Evolutionary conservation across 2,329 filamentous ascomycete species (phyloP).

Genomic region (Paraconiothyrium sp.): DNA sequence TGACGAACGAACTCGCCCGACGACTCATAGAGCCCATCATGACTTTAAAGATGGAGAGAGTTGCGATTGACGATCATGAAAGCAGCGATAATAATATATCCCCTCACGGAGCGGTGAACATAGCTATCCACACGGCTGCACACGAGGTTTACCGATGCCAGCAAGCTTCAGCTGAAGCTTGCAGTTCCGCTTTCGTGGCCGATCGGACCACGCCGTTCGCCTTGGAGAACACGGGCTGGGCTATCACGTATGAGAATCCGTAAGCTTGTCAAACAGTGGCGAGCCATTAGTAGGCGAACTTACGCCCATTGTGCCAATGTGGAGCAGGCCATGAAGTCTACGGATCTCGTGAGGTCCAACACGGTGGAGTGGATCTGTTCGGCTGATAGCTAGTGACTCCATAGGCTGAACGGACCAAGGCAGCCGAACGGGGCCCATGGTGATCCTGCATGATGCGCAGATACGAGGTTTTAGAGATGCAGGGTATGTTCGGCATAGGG

Average conservation of each 20-base stretch:
- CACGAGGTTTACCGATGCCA: background rate
- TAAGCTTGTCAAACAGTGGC: conserved; percentile 14
- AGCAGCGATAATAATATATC: background rate
- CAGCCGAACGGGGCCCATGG: background rate
- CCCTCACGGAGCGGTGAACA: background rate
- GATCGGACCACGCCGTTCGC: background rate
- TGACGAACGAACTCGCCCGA: conserved; percentile 8
- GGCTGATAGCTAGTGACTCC: background rate
- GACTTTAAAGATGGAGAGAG: background rate
- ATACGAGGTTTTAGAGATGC: conserved; percentile 15
- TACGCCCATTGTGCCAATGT: conserved; percentile 11
- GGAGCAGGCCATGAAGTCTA: conserved; percentile 7
- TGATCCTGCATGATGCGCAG: conserved; percentile 15
- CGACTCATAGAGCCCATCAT: conserved; percentile 11
- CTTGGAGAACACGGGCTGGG: background rate
- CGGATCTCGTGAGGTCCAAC: conserved; percentile 15
- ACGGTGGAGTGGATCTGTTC: conserved; percentile 1
- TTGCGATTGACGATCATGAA: background rate
- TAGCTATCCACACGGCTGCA: background rate
- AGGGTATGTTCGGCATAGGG: conserved; percentile 11
- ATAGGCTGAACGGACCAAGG: conserved; percentile 11
- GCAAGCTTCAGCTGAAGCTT: conserved; percentile 4
- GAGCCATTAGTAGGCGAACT: background rate
- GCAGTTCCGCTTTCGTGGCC: background rate
- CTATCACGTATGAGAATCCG: conserved; percentile 6